Evolutionary conservation across 345 rosid genomes (phyloP), one percentile per base, ranked within the genome.

Genomic region (Eucalyptus tenuipes): DNA sequence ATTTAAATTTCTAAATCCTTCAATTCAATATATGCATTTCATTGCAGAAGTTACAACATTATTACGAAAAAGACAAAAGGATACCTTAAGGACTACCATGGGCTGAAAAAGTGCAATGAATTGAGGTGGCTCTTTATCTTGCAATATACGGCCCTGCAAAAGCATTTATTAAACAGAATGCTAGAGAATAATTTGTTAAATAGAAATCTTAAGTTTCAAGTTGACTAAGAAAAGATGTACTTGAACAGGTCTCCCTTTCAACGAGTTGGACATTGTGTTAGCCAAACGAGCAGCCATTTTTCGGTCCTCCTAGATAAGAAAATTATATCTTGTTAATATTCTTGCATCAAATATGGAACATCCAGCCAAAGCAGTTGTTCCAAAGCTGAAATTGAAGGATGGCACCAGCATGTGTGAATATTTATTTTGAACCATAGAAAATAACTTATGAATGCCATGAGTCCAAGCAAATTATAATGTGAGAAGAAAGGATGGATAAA

Each of bases 101-200:
- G 96, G 99, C 89, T 95, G 98, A 90, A 97, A 97, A 86, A 98
- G 96, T 29, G 99, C 97, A 89, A 97, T 68, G 88, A 98, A 97
- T 53, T 98, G 99, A 29, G 99, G 98, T 82, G 99, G 99, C 93
- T 98, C 99, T 92, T 95, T 98, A 87, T 95, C 99, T 94, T 98
- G 96, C 89, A 91, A 96, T 89, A 98, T 92, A 85, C 95, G 94
- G 88, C 96, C 98, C 99, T 98, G 85, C 88, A 89, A 31, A 55
- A 37, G 93, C 85, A 94, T 49, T 86, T 86, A 68, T 90, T 87
- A 48, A 82, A 89, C 84, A 68, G 75, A 85, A 64, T 52, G 85
- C 87, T 87, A 89, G 22, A 61, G 86, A 53, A 40, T 45, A 49
- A 59, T 15, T 31, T 40, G 27, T 42, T 55, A 87, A 61, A 61